Evolutionary conservation across 2,329 filamentous ascomycete species (phyloP).

Genomic region (Phoma sp.): DNA sequence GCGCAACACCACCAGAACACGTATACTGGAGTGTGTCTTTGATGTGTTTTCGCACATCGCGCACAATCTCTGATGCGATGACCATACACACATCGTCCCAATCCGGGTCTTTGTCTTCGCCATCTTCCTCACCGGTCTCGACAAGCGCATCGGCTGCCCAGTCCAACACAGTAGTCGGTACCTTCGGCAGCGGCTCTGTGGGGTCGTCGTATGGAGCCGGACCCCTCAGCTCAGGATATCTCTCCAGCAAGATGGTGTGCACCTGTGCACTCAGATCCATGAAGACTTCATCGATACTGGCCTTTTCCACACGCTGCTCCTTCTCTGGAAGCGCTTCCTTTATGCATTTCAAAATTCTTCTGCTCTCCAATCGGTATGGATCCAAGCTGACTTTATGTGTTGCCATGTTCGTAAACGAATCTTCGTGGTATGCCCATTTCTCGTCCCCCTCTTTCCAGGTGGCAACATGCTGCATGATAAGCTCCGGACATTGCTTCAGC

Average conservation of each 20-base stretch:
- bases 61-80: conserved; percentile 87
- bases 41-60: conserved; percentile 73
- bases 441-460: conserved; percentile 93
- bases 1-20: conserved; percentile 86
- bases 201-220: conserved; percentile 77
- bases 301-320: conserved; percentile 84
- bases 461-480: conserved; percentile 90
- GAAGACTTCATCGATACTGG: conserved; percentile 94
- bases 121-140: conserved; percentile 75
- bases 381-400: conserved; percentile 95
- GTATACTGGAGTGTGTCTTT: conserved; percentile 80
- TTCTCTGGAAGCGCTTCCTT: conserved; percentile 72
- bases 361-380: conserved; percentile 84
- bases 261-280: conserved; percentile 88
- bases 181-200: conserved; percentile 73
- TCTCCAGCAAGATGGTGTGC: conserved; percentile 73
- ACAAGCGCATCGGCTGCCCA: conserved; percentile 85
- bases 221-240: conserved; percentile 74
- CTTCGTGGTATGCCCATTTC: conserved; percentile 87
- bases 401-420: conserved; percentile 78
- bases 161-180: conserved; percentile 75
- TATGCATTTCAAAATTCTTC: conserved; percentile 79
- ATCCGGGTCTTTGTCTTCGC: conserved; percentile 82
- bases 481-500: conserved; percentile 80
- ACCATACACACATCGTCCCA: conserved; percentile 94